These are phyloP conservation scores for Chrysopogon serrulatus DNA, from an alignment of 176 grass and related monocot species.

Conservation along the genomic window DNA sequence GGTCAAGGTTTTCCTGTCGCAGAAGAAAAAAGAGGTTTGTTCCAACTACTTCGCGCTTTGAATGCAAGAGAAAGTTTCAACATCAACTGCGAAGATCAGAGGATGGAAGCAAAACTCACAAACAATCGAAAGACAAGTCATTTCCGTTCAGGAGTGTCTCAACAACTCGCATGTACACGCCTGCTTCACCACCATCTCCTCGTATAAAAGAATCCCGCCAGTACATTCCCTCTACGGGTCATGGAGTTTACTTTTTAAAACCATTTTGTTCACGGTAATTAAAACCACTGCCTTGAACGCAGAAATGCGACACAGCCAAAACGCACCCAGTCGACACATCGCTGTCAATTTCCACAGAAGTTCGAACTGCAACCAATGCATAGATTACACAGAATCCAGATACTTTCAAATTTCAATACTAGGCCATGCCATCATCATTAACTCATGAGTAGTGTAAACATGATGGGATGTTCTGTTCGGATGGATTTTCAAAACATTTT, in stretches of 20 bases:
- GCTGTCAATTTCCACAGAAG: neutral
- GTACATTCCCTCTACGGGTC: no score
- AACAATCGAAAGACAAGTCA: no score
- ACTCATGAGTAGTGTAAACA: neutral
- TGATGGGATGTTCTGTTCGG: neutral
- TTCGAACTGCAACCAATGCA: neutral
- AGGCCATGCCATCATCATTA: neutral
- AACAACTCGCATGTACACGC: no score
- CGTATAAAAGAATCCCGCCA: no score
- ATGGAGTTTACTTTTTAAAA: neutral
- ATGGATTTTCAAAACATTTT: neutral
- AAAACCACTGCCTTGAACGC: neutral
- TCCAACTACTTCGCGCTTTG: neutral
- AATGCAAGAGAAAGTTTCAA: neutral
- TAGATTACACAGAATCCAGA: neutral
- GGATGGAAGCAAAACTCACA: no score
- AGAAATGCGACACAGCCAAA: neutral
- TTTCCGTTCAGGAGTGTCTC: no score
- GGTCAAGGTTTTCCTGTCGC: no score
- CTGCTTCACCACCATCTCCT: no score
- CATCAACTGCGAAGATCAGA: no score
- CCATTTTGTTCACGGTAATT: neutral
- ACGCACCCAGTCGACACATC: neutral
- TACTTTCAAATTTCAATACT: neutral
- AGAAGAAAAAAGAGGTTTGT: no score